Evolutionary conservation across 2,329 filamentous ascomycete genomes (phyloP).

Genomic region (Hypoxylon sp.): DNA sequence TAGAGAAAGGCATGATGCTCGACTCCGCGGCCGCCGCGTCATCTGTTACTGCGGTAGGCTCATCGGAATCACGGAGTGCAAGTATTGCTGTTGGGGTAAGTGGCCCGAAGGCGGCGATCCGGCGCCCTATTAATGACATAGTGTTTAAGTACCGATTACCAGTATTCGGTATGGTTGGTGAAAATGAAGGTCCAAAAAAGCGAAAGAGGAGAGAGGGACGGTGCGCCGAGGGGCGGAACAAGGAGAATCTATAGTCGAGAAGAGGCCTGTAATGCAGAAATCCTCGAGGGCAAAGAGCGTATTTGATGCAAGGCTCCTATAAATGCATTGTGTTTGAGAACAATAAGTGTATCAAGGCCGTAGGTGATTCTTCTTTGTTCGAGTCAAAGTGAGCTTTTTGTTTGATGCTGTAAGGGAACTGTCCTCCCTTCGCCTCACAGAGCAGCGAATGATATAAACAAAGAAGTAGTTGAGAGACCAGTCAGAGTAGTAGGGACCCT

Average conservation of each 20-base stretch:
- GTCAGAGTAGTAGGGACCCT: neutral
- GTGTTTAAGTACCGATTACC: constrained; percentile 25
- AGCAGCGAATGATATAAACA: constrained; percentile 18
- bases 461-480: constrained; percentile 24
- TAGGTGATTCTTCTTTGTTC: constrained; percentile 43
- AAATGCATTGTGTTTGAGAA: constrained; percentile 52
- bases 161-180: constrained; percentile 24
- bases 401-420: constrained; percentile 26
- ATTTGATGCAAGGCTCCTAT: constrained; percentile 42
- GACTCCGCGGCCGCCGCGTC: constrained; percentile 57
- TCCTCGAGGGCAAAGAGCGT: constrained; percentile 47
- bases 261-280: constrained; percentile 45
- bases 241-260: constrained; percentile 49
- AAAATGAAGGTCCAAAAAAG: constrained; percentile 30
- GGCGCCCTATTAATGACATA: constrained; percentile 54
- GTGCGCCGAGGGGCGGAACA: constrained; percentile 37
- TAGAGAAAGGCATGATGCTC: constrained; percentile 70
- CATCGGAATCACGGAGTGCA: constrained; percentile 49
- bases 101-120: constrained; percentile 53
- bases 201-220: constrained; percentile 20
- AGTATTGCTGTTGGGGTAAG: constrained; percentile 50
- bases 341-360: constrained; percentile 35
- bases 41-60: constrained; percentile 39
- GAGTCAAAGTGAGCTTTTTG: constrained; percentile 26
- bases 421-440: constrained; percentile 16